Base-by-base conservation (phyloP, 2,329 filamentous ascomycete species). In the Colletotrichum cereale region DNA sequence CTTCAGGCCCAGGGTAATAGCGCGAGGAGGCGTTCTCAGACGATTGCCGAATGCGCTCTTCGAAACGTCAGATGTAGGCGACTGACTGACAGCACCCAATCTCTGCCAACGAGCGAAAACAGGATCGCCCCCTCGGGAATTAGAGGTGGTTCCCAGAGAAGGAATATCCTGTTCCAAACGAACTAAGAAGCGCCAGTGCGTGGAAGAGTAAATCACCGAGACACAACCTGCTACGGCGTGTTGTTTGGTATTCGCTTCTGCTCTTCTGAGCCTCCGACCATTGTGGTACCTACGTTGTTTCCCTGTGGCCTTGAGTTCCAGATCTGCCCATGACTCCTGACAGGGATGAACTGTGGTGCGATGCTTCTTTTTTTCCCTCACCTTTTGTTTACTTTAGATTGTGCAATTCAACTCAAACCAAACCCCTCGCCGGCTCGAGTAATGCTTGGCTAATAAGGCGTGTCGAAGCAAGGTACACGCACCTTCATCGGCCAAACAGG, bases 161-260 rank as follows among this genome's bases (percentile, higher is more conserved):
- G 66, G 62, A 62, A 72, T 57, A 71, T 65, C 66, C 60, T 68
- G 55, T 64, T 56, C 55, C 55, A 36, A 57, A 40, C 5, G 34
- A 42, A 26, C 12, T 36, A 44, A 52, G 24, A 29, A 56, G 50
- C 44, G 72, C 67, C 70, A 71, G 73, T 73, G 72, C 72, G 64
- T 73, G 66, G 66, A 66, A 56, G 55, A 62, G 61, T 77, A 73
- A 71, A 70, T 68, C 73, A 77, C 77, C 76, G 79, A 84, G 81
- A 83, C 83, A 84, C 82, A 79, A 79, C 79, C 79, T 79, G 77
- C 78, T 79, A 76, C 76, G 75, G 73, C 55, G 73, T 67, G 68
- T 73, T 58, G 52, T 61, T 61, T 66, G 67, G 61, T 62, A 57
- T 63, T 52, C 47, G 29, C 29, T 11, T 31, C 36, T 42, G n/a